A percentile compares a stretch with the other conserved stretches of the same genome.
Conservation (phyloP, 2,329 filamentous ascomycete genomes). For the Eutypella sp. region DNA sequence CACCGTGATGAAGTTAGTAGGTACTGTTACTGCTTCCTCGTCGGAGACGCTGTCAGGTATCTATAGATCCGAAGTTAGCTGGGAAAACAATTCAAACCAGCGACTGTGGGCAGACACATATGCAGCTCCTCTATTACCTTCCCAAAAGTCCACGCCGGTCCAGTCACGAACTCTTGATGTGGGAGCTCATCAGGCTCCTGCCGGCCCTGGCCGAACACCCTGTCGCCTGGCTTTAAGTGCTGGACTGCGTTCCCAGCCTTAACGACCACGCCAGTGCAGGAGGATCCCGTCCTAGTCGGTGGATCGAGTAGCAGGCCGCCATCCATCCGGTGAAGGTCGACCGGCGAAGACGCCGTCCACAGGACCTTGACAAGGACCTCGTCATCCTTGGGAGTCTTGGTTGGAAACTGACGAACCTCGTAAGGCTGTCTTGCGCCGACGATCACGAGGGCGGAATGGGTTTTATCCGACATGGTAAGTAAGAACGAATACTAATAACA, state of each 20-base stretch:
- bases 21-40: conserved; percentile 36
- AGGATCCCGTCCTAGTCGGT: conserved; percentile 47
- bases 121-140: too few species aligned
- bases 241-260: conserved; percentile 41
- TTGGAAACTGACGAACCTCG: conserved; percentile 20
- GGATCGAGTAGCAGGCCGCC: conserved; percentile 48
- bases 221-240: conserved; percentile 46
- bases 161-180: conserved; percentile 51
- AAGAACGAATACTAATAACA: not conserved
- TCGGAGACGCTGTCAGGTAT: conserved; percentile 19
- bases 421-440: conserved; percentile 20
- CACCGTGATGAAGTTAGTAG: conserved; percentile 55
- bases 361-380: conserved; percentile 50
- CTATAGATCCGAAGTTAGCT: conserved; percentile 6
- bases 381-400: conserved; percentile 29
- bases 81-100: not conserved
- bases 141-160: conserved; percentile 43
- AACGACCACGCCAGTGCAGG: conserved; percentile 48
- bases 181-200: conserved; percentile 42
- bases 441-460: conserved; percentile 22
- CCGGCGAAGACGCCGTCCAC: conserved; percentile 56
- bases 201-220: conserved; percentile 52
- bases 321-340: conserved; percentile 58
- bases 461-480: conserved; percentile 13
- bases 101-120: too few species aligned